A percentile compares a stretch with the other conserved stretches of the same genome.
Evolutionary conservation across 1,284 basidiomycete species (phyloP).

Genomic region (Pseudozyma thailandica): DNA sequence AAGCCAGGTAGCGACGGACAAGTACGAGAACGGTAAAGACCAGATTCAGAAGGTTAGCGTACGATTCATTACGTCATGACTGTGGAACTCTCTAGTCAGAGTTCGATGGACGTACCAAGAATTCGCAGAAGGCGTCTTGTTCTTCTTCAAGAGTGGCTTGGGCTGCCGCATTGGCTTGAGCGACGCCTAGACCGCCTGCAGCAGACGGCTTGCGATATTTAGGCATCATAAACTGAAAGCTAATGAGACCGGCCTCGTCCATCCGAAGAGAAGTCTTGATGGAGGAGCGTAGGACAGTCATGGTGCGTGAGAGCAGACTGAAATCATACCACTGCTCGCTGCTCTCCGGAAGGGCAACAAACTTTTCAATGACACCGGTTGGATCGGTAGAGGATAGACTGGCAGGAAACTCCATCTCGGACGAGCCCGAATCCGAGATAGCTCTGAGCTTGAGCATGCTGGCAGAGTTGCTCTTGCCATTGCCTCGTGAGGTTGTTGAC

Average conservation of each 20-base stretch:
- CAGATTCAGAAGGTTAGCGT: neutral
- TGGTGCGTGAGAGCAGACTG: conserved; percentile 42
- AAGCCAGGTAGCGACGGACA: no score
- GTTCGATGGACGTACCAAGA: conserved; percentile 48
- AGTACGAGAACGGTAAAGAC: neutral
- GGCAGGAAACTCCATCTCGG: conserved; percentile 54
- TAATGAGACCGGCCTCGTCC: conserved; percentile 58
- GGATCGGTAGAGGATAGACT: conserved; percentile 41
- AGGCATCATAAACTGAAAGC: conserved; percentile 63
- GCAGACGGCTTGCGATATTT: conserved; percentile 30
- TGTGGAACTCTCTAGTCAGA: no score
- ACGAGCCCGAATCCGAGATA: conserved; percentile 37
- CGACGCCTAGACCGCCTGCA: conserved; percentile 1
- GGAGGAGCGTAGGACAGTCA: conserved; percentile 50
- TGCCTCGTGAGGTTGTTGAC: neutral
- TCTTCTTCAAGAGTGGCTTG: conserved; percentile 40
- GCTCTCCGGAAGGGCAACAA: conserved; percentile 34
- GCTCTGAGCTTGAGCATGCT: conserved; percentile 45
- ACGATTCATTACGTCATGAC: neutral
- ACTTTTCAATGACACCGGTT: conserved; percentile 51
- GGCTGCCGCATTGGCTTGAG: conserved; percentile 12
- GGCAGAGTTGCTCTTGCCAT: neutral
- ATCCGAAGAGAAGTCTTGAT: conserved; percentile 58
- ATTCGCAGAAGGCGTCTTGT: conserved; percentile 58
- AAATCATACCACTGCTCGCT: conserved; percentile 49